Conservation (phyloP, 768 basidiomycete species). For the Tephrocybe sp. region DNA sequence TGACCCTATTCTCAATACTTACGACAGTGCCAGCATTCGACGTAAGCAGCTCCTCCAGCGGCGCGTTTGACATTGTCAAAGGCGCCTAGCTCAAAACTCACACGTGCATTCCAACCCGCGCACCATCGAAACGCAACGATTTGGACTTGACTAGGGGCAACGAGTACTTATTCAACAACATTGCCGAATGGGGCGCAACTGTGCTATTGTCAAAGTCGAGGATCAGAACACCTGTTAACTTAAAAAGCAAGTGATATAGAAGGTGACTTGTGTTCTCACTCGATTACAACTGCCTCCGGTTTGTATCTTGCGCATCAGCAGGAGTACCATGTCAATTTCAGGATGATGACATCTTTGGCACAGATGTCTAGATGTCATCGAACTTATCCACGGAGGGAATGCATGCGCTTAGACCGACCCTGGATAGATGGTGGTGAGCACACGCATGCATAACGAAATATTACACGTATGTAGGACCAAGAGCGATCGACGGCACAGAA, state of each 20-base stretch:
- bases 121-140: background rate
- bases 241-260: background rate
- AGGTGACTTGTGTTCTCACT: background rate
- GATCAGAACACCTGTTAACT: background rate
- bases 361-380: slow-evolving; percentile 1
- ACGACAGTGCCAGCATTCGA: slow-evolving; percentile 6
- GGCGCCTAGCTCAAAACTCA: background rate
- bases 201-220: background rate
- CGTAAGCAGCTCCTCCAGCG: background rate
- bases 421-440: background rate
- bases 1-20: background rate
- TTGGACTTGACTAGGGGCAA: background rate
- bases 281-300: slow-evolving; percentile 2
- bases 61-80: background rate
- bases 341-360: background rate
- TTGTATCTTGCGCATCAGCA: background rate
- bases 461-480: background rate
- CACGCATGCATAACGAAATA: background rate
- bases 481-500: background rate
- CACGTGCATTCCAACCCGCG: background rate
- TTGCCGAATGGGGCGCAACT: slow-evolving; percentile 7
- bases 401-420: background rate
- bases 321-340: background rate
- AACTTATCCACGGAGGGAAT: background rate
- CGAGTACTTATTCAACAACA: background rate